These are phyloP conservation scores for Grosmannia serpens DNA, from an alignment of 2,329 filamentous ascomycete species.

Conservation along the genomic window DNA sequence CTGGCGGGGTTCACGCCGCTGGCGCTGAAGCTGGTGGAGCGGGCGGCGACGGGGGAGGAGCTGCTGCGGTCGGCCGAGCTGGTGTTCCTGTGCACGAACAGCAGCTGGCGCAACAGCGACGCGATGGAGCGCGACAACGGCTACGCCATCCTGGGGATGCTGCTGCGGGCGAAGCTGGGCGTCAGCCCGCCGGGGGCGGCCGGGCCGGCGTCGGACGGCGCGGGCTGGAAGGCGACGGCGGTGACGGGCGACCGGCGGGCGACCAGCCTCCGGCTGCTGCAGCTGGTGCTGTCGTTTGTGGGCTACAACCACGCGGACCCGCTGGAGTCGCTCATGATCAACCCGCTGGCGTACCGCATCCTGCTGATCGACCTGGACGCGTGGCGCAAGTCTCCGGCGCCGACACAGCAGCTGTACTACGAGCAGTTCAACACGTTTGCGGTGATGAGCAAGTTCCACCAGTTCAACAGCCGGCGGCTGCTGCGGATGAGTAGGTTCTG, in stretches of 20 bases:
- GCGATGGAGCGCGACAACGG: slow-evolving; percentile 95
- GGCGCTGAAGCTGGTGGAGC: slow-evolving; percentile 72
- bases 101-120: slow-evolving; percentile 95
- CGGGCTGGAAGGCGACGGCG: slow-evolving; percentile 21
- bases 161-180: slow-evolving; percentile 74
- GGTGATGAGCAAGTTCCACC: slow-evolving; percentile 78
- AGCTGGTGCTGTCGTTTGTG: slow-evolving; percentile 71
- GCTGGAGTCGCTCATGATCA: slow-evolving; percentile 85
- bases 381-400: slow-evolving; percentile 69
- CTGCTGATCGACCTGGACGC: slow-evolving; percentile 87
- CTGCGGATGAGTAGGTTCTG: slow-evolving; percentile 72
- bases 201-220: slow-evolving; percentile 17
- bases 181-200: slow-evolving; percentile 23
- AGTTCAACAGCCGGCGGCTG: slow-evolving; percentile 81
- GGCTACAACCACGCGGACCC: slow-evolving; percentile 75
- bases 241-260: slow-evolving; percentile 40
- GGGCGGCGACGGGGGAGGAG: slow-evolving; percentile 57
- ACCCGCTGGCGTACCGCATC: slow-evolving; percentile 86
- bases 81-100: slow-evolving; percentile 72
- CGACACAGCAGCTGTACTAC: slow-evolving; percentile 83
- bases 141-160: slow-evolving; percentile 74
- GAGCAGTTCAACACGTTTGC: slow-evolving; percentile 83
- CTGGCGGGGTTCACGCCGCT: slow-evolving; percentile 84
- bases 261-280: slow-evolving; percentile 54
- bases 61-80: slow-evolving; percentile 71